Percentiles rank a stretch among this genome's conserved stretches.
Evolutionary conservation across 2,329 filamentous ascomycete genomes (phyloP).

Genomic region (Botrytis paeoniae): DNA sequence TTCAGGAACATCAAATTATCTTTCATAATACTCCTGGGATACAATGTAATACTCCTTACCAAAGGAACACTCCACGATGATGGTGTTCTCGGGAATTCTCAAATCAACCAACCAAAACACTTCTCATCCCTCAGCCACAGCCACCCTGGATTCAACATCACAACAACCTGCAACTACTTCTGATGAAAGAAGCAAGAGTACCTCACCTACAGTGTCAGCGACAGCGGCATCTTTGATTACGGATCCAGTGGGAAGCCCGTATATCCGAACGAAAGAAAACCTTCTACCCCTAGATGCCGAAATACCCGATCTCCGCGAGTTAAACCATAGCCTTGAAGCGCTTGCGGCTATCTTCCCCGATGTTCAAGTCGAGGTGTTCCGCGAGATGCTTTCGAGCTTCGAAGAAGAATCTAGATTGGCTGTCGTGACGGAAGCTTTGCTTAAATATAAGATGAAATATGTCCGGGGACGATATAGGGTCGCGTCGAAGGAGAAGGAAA

Average conservation of each 20-base stretch:
- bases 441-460: constrained; percentile 69
- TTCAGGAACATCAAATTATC: not conserved
- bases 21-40: not conserved
- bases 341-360: constrained; percentile 74
- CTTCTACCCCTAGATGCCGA: constrained; percentile 49
- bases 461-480: constrained; percentile 66
- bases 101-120: constrained; percentile 41
- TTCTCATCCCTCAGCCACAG: constrained; percentile 26
- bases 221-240: constrained; percentile 23
- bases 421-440: constrained; percentile 71
- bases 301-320: constrained; percentile 60
- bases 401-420: constrained; percentile 74
- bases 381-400: constrained; percentile 74
- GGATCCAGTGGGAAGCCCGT: constrained; percentile 36
- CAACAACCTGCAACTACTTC: constrained; percentile 24
- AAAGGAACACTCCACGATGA: constrained; percentile 39
- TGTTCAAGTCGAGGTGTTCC: constrained; percentile 77
- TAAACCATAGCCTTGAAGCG: constrained; percentile 67
- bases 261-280: constrained; percentile 56
- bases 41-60: constrained; percentile 19
- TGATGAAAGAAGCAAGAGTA: constrained; percentile 26
- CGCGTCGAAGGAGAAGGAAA: constrained; percentile 36
- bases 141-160: constrained; percentile 29
- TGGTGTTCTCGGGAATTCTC: constrained; percentile 51
- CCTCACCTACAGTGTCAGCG: constrained; percentile 32